phyloP scores from a whole-genome alignment of 1,284 basidiomycete species.

The Ustilago bromivora region DNA sequence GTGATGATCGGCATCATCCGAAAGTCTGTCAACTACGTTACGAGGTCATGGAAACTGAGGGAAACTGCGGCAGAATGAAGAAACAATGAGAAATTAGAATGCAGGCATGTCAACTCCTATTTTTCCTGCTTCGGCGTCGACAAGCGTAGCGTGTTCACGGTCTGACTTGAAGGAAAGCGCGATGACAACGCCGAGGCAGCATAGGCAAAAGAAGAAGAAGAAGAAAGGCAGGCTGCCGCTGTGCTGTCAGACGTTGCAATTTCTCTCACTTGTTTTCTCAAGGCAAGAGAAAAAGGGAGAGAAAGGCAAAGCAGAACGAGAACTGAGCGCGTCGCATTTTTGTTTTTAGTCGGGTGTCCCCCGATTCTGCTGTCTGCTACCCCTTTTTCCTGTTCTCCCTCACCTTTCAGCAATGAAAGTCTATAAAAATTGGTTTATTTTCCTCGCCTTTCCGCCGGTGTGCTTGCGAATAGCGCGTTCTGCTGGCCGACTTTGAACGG shows the following conservation, averaged over 20 bases:
- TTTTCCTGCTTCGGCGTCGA: background rate
- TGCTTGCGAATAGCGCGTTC: background rate
- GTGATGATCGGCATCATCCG: background rate
- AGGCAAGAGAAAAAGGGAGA: background rate
- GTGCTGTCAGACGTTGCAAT: conserved; percentile 6
- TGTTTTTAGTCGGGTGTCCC: background rate
- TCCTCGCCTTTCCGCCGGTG: background rate
- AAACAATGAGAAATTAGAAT: background rate
- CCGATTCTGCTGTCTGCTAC: conserved; percentile 4
- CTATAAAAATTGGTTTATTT: background rate
- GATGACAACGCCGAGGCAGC: conserved; percentile 11
- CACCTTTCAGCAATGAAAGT: background rate
- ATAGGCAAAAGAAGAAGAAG: background rate
- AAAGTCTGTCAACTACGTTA: background rate
- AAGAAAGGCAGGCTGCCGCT: too few species aligned
- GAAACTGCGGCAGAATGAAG: background rate
- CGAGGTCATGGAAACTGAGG: background rate
- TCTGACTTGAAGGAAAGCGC: background rate
- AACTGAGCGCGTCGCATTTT: conserved; percentile 4
- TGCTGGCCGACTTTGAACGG: background rate
- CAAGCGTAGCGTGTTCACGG: background rate
- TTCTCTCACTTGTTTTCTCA: background rate
- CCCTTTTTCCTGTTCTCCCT: background rate
- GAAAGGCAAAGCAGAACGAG: background rate
- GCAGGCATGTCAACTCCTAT: background rate